Percentiles rank a stretch among this genome's conserved stretches.
phyloP scores from a whole-genome alignment of 2,329 filamentous ascomycete species.

The Elsinoe necatrix region DNA sequence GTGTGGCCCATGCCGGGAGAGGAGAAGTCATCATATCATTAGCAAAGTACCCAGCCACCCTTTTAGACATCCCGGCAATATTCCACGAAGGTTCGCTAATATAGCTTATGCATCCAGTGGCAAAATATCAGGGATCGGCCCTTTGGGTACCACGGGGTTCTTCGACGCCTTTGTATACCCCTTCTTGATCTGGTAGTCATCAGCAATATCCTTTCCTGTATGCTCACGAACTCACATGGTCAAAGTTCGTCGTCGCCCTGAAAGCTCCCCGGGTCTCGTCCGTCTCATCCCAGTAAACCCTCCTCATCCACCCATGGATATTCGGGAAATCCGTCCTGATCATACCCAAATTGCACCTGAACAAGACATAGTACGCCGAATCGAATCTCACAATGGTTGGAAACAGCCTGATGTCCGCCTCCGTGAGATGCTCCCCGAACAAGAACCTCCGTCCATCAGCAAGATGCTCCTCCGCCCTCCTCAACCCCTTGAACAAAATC shows the following conservation, averaged over 20 bases:
- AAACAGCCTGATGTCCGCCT: constrained; percentile 67
- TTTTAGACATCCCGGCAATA: not conserved
- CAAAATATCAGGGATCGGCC: constrained; percentile 23
- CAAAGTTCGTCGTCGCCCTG: constrained; percentile 38
- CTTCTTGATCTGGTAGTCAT: constrained; percentile 21
- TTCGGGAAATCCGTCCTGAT: constrained; percentile 53
- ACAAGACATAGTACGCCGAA: constrained; percentile 75
- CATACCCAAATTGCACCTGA: constrained; percentile 61
- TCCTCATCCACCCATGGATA: constrained; percentile 40
- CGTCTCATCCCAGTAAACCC: constrained; percentile 40
- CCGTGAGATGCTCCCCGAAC: constrained; percentile 67
- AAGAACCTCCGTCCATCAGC: constrained; percentile 50
- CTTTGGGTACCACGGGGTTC: constrained; percentile 21
- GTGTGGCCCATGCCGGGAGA: no score
- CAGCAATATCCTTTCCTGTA: not conserved
- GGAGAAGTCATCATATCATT: no score
- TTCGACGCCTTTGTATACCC: constrained; percentile 22
- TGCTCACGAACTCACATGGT: constrained; percentile 26
- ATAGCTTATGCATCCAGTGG: constrained; percentile 37
- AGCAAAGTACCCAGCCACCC: no score
- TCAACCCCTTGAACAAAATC: constrained; percentile 66
- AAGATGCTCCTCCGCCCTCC: constrained; percentile 67
- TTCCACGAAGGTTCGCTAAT: not conserved
- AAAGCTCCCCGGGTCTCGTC: constrained; percentile 37
- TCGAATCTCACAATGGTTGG: constrained; percentile 66